These are phyloP conservation scores for Retiboletus fuscus DNA, from an alignment of 1,284 basidiomycete species.

Conservation along the genomic window DNA sequence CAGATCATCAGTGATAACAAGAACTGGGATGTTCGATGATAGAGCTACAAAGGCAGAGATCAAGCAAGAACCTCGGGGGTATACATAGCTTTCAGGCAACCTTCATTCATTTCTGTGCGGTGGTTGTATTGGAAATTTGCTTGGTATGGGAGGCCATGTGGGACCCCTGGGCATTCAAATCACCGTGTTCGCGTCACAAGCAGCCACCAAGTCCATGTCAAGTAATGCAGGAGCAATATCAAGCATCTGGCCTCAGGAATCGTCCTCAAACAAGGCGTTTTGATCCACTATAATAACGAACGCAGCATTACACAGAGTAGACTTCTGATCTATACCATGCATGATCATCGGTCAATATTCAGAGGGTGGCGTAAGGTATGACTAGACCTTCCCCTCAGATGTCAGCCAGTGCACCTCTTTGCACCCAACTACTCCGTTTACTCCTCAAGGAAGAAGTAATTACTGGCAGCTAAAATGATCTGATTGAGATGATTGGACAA, in stretches of 20 bases:
- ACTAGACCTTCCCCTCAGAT: constrained; percentile 29
- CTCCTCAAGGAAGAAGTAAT: constrained; percentile 93
- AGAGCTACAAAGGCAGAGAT: constrained; percentile 16
- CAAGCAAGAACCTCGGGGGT: not conserved
- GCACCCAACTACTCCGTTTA: constrained; percentile 47
- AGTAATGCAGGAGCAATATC: not conserved
- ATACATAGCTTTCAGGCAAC: constrained; percentile 9
- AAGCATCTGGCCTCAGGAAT: constrained; percentile 18
- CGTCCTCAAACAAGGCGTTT: constrained; percentile 18
- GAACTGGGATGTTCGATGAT: not conserved
- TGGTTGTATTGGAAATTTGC: constrained; percentile 7
- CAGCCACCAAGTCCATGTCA: constrained; percentile 8
- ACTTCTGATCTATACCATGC: constrained; percentile 28
- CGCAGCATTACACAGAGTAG: constrained; percentile 25
- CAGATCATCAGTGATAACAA: constrained; percentile 17
- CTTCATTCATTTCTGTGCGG: not conserved
- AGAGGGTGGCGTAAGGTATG: constrained; percentile 18
- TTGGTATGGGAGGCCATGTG: not conserved
- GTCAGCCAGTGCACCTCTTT: not conserved
- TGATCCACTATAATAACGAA: constrained; percentile 29
- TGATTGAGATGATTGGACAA: constrained; percentile 24
- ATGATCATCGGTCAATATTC: constrained; percentile 28
- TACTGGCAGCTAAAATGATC: constrained; percentile 69
- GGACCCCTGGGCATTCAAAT: not conserved
- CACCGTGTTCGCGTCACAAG: constrained; percentile 6